phyloP scores from a whole-genome alignment of 208 protist species.

The Leishmania guyanensis region DNA sequence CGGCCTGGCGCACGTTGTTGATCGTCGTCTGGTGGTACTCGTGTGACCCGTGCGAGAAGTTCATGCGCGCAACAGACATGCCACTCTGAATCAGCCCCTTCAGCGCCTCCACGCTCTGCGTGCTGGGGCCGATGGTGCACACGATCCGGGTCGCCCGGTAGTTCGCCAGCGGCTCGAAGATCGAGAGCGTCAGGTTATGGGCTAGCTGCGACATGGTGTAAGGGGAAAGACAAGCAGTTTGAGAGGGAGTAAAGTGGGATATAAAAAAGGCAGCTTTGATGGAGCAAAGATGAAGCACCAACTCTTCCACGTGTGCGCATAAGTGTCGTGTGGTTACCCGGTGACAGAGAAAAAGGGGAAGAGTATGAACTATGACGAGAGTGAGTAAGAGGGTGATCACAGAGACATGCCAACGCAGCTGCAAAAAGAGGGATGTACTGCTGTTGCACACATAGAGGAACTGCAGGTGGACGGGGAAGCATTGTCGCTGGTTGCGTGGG shows the following conservation, averaged over 20 bases:
- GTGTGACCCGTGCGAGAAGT: slow-evolving; percentile 98
- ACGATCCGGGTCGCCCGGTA: slow-evolving; percentile 94
- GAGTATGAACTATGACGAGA: not conserved
- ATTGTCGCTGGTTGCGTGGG: not conserved
- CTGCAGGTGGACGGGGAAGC: not conserved
- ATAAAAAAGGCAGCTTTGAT: not conserved
- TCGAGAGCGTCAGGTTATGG: slow-evolving; percentile 87
- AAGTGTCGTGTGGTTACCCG: not conserved
- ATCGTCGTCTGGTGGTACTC: slow-evolving; percentile 96
- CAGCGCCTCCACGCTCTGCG: slow-evolving; percentile 93
- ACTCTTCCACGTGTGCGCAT: not conserved
- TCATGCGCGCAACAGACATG: slow-evolving; percentile 97
- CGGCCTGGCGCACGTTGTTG: slow-evolving; percentile 92
- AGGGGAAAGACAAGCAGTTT: not conserved
- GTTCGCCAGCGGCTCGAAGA: slow-evolving; percentile 84
- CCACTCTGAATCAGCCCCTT: slow-evolving; percentile 94
- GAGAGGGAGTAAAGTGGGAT: not conserved
- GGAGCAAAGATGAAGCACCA: not conserved
- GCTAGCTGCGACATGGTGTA: slow-evolving; percentile 81
- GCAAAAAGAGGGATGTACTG: not conserved
- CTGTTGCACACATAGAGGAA: not conserved
- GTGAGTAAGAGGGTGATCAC: not conserved
- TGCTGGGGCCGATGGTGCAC: slow-evolving; percentile 97
- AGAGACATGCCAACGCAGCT: not conserved
- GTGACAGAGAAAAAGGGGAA: not conserved